A percentile compares a stretch with the other conserved stretches of the same genome.
These are phyloP conservation scores for Marasmius tenuissimus DNA, from an alignment of 1,284 basidiomycete genomes.

Conservation along the genomic window DNA sequence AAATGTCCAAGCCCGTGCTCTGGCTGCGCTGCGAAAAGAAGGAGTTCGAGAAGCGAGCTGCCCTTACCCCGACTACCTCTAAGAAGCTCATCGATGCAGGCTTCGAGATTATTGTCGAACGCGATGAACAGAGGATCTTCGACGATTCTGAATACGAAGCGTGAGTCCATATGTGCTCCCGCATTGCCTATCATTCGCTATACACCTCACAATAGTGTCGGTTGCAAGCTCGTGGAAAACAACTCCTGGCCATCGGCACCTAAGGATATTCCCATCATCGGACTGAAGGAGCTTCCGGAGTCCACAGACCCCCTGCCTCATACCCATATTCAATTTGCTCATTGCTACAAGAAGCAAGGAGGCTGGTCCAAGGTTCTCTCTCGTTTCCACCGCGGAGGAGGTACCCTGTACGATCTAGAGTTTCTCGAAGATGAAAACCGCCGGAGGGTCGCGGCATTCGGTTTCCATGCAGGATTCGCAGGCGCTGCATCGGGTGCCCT, in stretches of 20 bases:
- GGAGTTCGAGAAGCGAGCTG: conserved; percentile 90
- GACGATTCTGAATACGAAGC: conserved; percentile 91
- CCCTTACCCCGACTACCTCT: conserved; percentile 91
- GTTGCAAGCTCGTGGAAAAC: conserved; percentile 87
- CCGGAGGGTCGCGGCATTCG: conserved; percentile 97
- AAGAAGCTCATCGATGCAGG: conserved; percentile 90
- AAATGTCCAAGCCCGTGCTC: conserved; percentile 48
- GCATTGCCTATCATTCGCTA: not conserved
- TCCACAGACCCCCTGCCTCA: conserved; percentile 83
- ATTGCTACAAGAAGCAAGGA: conserved; percentile 96
- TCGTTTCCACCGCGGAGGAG: conserved; percentile 86
- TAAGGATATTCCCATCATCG: conserved; percentile 80
- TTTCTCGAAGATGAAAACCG: conserved; percentile 88
- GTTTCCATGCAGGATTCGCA: conserved; percentile 97
- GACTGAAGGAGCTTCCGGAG: conserved; percentile 92
- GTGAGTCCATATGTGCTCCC: conserved; percentile 51
- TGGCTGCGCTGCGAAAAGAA: conserved; percentile 98
- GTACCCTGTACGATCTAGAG: conserved; percentile 95
- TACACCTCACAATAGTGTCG: conserved; percentile 59
- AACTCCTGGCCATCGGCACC: conserved; percentile 91
- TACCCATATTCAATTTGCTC: conserved; percentile 98
- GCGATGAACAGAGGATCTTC: conserved; percentile 95
- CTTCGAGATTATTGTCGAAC: conserved; percentile 91
- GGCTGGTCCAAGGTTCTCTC: conserved; percentile 91
- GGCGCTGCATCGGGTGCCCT: conserved; percentile 94